phyloP scores from a whole-genome alignment of 192 early-diverging fungal genomes.

The Chytriomyces sp. region DNA sequence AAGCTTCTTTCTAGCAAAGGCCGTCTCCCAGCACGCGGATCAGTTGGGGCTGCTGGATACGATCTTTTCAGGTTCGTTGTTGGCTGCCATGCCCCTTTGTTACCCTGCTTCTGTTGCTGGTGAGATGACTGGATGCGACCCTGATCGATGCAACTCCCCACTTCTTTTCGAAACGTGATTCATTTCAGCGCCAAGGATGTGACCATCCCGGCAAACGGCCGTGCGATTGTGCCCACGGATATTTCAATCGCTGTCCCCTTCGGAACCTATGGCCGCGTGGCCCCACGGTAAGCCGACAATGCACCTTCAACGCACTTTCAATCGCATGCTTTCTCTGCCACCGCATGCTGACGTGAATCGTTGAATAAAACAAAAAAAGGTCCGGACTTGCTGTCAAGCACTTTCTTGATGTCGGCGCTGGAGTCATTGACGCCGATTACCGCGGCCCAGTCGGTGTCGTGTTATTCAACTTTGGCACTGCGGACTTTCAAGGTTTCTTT shows the following conservation, averaged over 20 bases:
- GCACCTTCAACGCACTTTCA: too few species aligned
- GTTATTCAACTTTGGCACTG: conserved; percentile 86
- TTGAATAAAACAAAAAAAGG: not conserved
- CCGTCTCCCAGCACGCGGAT: conserved; percentile 80
- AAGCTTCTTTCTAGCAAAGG: conserved; percentile 75
- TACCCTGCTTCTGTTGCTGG: too few species aligned
- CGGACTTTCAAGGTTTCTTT: conserved; percentile 58
- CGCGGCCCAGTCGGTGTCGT: conserved; percentile 83
- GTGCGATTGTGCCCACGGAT: conserved; percentile 83
- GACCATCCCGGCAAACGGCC: conserved; percentile 75
- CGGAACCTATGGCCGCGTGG: conserved; percentile 94
- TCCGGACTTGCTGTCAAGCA: conserved; percentile 86
- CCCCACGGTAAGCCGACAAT: conserved; percentile 71
- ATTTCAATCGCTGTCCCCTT: conserved; percentile 81
- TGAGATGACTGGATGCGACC: conserved; percentile 19
- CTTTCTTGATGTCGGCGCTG: conserved; percentile 87
- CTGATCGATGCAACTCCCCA: not conserved
- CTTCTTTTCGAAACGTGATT: not conserved
- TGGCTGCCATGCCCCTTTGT: not conserved
- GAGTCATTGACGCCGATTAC: conserved; percentile 93
- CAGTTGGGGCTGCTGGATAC: conserved; percentile 85
- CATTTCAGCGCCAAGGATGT: conserved; percentile 38
- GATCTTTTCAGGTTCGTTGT: conserved; percentile 79
- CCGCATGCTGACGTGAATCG: too few species aligned
- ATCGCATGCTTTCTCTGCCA: too few species aligned